Percentiles rank a stretch among this genome's conserved stretches.
Conservation (phyloP, 2,329 filamentous ascomycete genomes). For the Calonectria ilicicola region DNA sequence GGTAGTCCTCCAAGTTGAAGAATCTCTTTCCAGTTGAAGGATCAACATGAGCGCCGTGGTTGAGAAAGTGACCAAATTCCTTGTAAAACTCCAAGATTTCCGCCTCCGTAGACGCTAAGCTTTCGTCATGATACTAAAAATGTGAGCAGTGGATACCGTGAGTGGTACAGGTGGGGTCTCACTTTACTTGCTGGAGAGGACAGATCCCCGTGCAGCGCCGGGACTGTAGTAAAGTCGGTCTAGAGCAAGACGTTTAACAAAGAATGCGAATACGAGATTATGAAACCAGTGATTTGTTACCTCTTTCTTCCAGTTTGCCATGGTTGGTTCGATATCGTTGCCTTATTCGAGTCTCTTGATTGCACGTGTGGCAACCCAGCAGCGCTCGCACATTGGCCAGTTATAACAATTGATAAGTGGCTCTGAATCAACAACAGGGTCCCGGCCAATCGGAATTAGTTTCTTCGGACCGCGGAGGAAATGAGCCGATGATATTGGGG, state of each 20-base stretch:
- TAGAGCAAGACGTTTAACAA: neutral
- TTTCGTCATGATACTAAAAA: neutral
- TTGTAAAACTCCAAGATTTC: constrained; percentile 10
- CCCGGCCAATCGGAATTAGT: too few species aligned
- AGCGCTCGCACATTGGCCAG: neutral
- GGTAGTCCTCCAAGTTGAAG: constrained; percentile 1
- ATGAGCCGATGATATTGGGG: too few species aligned
- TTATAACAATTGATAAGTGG: neutral
- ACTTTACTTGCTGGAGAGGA: neutral
- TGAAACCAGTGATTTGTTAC: neutral
- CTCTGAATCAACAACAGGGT: too few species aligned
- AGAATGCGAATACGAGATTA: neutral
- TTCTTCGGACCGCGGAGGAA: too few species aligned
- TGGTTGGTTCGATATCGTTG: neutral
- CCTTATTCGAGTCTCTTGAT: too few species aligned
- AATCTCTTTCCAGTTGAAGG: neutral
- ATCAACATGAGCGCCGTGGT: neutral
- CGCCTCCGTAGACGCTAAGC: neutral
- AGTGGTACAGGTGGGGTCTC: neutral
- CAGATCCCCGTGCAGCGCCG: neutral
- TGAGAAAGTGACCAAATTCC: constrained; percentile 9
- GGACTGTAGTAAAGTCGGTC: constrained; percentile 5
- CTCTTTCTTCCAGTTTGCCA: constrained; percentile 11
- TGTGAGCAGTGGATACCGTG: neutral
- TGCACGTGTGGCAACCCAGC: too few species aligned